A percentile compares a stretch with the other conserved stretches of the same genome.
These are phyloP conservation scores for Boletus rubescentipes DNA, from an alignment of 768 basidiomycete species.

Conservation along the genomic window DNA sequence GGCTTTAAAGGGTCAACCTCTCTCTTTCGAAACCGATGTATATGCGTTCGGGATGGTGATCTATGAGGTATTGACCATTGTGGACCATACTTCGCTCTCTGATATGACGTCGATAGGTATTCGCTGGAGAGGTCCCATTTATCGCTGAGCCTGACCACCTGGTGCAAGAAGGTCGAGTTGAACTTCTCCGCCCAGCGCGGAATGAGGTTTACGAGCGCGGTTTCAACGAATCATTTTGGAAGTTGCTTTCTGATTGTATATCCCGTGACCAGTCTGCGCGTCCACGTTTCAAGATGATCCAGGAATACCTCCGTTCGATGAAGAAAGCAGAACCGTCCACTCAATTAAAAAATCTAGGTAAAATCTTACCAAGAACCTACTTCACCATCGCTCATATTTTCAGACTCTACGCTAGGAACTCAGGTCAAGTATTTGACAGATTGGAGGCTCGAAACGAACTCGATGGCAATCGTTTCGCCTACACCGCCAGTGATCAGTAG, in stretches of 20 bases:
- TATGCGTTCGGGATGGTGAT: slow-evolving; percentile 35
- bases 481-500: not conserved
- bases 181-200: not conserved
- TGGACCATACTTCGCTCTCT: not conserved
- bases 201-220: not conserved
- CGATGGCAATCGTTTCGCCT: not conserved
- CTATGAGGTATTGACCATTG: slow-evolving; percentile 20
- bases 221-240: slow-evolving; percentile 7
- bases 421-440: not conserved
- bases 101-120: slow-evolving; percentile 2
- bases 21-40: slow-evolving; percentile 25
- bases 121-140: slow-evolving; percentile 10
- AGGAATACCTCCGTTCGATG: not conserved
- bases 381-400: not conserved
- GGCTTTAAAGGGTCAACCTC: slow-evolving; percentile 9
- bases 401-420: not conserved
- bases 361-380: not conserved
- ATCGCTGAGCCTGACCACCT: not conserved
- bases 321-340: not conserved
- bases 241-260: slow-evolving; percentile 4
- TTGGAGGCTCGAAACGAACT: not conserved
- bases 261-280: not conserved
- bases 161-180: not conserved
- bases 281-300: slow-evolving; percentile 5
- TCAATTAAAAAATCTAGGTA: not conserved